phyloP scores from a whole-genome alignment of 495 filamentous ascomycete species.

The Physcia stellaris region DNA sequence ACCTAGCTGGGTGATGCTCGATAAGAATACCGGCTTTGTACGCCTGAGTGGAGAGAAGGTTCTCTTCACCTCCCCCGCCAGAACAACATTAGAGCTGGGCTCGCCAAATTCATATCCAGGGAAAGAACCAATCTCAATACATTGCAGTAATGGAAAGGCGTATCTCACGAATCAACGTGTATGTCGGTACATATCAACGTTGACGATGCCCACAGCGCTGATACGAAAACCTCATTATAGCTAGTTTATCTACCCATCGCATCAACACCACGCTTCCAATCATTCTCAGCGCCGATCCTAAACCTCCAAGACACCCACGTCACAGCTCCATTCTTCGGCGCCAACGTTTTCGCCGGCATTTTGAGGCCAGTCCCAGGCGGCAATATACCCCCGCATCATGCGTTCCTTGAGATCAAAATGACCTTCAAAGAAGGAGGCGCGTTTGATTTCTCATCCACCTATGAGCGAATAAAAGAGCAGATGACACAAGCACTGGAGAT shows the following conservation, averaged over 20 bases:
- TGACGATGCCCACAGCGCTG: neutral
- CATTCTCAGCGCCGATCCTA: slow-evolving; percentile 78
- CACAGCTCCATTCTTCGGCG: slow-evolving; percentile 85
- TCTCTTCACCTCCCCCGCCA: slow-evolving; percentile 58
- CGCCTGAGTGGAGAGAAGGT: slow-evolving; percentile 55
- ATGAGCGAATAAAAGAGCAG: slow-evolving; percentile 73
- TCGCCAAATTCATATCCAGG: slow-evolving; percentile 45
- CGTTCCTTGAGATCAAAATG: slow-evolving; percentile 63
- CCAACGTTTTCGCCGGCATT: slow-evolving; percentile 76
- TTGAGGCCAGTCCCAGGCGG: slow-evolving; percentile 71
- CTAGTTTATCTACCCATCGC: slow-evolving; percentile 77
- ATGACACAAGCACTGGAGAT: slow-evolving; percentile 67
- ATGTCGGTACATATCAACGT: slow-evolving; percentile 15
- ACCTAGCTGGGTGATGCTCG: slow-evolving; percentile 67
- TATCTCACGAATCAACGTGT: slow-evolving; percentile 90
- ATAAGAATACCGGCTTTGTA: slow-evolving; percentile 48
- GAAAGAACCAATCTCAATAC: slow-evolving; percentile 39
- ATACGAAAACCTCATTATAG: slow-evolving; percentile 27
- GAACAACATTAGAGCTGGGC: slow-evolving; percentile 49
- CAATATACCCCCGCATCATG: slow-evolving; percentile 64
- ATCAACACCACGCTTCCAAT: slow-evolving; percentile 55
- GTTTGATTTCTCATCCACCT: slow-evolving; percentile 76
- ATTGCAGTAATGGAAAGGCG: slow-evolving; percentile 46
- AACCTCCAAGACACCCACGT: slow-evolving; percentile 82
- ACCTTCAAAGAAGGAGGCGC: slow-evolving; percentile 92